A percentile compares a stretch with the other conserved stretches of the same genome.
Conservation (phyloP, 1,284 basidiomycete genomes). For the Lignosus rhinocerotis region DNA sequence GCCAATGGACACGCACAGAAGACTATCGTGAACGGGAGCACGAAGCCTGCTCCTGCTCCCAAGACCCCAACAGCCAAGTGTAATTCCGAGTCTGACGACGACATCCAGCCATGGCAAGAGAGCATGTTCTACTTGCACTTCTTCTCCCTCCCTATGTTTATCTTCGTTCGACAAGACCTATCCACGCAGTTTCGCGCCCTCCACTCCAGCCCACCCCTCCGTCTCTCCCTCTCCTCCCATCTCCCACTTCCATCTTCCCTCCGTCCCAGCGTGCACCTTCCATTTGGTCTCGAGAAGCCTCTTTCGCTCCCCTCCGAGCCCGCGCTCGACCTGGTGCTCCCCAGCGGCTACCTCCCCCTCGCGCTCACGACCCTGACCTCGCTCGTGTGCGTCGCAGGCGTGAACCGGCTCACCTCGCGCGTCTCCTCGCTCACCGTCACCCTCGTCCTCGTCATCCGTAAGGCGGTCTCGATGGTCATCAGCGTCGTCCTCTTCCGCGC, state of each 20-base stretch:
- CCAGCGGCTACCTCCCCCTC: constrained; percentile 67
- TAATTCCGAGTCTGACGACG: background rate
- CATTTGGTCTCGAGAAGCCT: constrained; percentile 14
- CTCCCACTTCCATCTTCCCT: constrained; percentile 12
- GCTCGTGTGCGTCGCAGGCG: constrained; percentile 87
- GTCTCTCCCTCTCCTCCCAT: constrained; percentile 19
- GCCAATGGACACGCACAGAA: background rate
- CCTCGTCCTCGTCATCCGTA: constrained; percentile 86
- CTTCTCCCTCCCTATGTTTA: constrained; percentile 73
- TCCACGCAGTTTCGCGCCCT: constrained; percentile 47
- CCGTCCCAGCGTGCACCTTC: constrained; percentile 9
- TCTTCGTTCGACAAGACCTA: constrained; percentile 56
- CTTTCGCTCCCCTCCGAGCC: background rate
- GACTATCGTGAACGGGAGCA: background rate
- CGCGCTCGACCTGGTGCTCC: constrained; percentile 41
- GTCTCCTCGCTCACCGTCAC: constrained; percentile 86
- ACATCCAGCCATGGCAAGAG: constrained; percentile 73
- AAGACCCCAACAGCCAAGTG: background rate
- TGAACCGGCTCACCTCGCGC: constrained; percentile 80
- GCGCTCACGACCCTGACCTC: constrained; percentile 83
- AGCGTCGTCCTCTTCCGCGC: constrained; percentile 56
- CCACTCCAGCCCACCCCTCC: constrained; percentile 41
- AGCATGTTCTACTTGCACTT: constrained; percentile 88
- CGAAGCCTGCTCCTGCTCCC: background rate
- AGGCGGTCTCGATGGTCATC: constrained; percentile 82